These are phyloP conservation scores for Neonectria coccinea DNA, from an alignment of 2,329 filamentous ascomycete genomes.

Conservation along the genomic window DNA sequence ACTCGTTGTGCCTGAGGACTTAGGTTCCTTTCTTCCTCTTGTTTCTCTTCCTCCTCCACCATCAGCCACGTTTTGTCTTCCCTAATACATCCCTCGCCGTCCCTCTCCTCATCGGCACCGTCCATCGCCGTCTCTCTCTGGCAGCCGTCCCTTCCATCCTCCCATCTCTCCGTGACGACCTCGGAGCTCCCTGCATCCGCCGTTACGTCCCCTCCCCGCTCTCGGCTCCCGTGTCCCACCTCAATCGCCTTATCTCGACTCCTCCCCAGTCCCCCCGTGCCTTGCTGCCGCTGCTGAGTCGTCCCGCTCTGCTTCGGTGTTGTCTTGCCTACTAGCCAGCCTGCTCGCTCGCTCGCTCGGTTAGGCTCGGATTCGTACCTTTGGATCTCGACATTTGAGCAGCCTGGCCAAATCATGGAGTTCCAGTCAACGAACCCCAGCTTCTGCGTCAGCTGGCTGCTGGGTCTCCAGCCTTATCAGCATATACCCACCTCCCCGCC, in stretches of 20 bases:
- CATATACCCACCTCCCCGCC: slow-evolving; percentile 39
- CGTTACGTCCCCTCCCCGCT: slow-evolving; percentile 7
- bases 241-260: slow-evolving; percentile 15
- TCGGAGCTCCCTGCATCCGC: slow-evolving; percentile 1
- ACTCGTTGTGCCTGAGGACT: slow-evolving; percentile 33
- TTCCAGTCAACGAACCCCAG: slow-evolving; percentile 43
- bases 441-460: slow-evolving; percentile 47
- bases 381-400: slow-evolving; percentile 37
- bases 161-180: background rate
- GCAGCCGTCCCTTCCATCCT: background rate
- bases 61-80: slow-evolving; percentile 20
- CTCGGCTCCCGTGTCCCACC: slow-evolving; percentile 9
- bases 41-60: slow-evolving; percentile 22
- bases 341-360: slow-evolving; percentile 25
- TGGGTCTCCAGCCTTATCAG: slow-evolving; percentile 42
- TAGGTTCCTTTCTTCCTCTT: slow-evolving; percentile 21
- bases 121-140: background rate
- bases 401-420: slow-evolving; percentile 43
- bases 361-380: slow-evolving; percentile 28
- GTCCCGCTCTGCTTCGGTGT: background rate
- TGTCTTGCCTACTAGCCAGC: slow-evolving; percentile 23
- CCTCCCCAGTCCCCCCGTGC: slow-evolving; percentile 6
- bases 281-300: slow-evolving; percentile 8
- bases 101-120: background rate
- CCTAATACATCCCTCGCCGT: slow-evolving; percentile 16